phyloP scores from a whole-genome alignment of 75 land plant genomes.

The Larix kaempferi region DNA sequence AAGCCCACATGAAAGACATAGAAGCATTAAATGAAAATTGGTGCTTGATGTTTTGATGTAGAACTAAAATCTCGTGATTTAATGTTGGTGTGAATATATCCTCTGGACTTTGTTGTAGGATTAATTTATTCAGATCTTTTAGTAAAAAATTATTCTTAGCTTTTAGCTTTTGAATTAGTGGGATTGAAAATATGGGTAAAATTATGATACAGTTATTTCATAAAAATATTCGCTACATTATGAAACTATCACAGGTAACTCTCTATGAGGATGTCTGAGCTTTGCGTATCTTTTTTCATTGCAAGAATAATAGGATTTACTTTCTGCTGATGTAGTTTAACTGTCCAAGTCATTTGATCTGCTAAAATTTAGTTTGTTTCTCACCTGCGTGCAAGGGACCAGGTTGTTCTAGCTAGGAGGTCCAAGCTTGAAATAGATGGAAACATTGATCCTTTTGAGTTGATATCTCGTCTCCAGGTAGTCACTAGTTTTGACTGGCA shows the following conservation, averaged over 20 bases:
- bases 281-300: neutral
- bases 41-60: neutral
- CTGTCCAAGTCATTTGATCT: conserved; percentile 1
- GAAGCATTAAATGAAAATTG: neutral
- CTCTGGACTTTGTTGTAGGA: neutral
- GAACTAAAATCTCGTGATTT: neutral
- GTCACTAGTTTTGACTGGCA: neutral
- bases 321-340: neutral
- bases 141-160: neutral
- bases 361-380: neutral
- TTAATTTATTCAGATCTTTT: neutral
- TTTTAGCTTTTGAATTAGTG: neutral
- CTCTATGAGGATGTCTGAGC: too few species aligned
- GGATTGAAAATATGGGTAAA: neutral
- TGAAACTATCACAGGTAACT: too few species aligned
- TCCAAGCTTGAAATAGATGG: conserved; percentile 58
- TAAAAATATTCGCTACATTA: neutral
- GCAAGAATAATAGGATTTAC: neutral
- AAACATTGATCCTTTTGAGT: conserved; percentile 62
- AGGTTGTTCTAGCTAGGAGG: conserved; percentile 93
- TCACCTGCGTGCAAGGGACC: neutral
- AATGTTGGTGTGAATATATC: neutral
- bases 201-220: neutral
- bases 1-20: neutral
- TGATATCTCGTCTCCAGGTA: conserved; percentile 79